These are phyloP conservation scores for Hypoxylon fuscum DNA, from an alignment of 495 filamentous ascomycete species.

Conservation along the genomic window DNA sequence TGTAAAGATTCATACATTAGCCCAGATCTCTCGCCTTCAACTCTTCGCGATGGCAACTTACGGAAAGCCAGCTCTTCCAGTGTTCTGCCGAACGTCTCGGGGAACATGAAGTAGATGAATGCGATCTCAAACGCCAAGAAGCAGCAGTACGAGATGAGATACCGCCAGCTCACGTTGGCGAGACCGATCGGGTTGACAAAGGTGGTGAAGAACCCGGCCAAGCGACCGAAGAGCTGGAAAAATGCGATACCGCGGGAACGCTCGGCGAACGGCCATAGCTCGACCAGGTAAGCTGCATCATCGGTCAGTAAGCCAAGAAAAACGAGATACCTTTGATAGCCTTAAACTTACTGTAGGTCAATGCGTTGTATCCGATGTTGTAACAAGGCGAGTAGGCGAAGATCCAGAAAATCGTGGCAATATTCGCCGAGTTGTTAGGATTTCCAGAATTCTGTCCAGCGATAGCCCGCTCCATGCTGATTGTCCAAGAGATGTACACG, in stretches of 20 bases:
- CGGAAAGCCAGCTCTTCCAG: slow-evolving; percentile 72
- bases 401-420: slow-evolving; percentile 66
- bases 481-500: slow-evolving; percentile 68
- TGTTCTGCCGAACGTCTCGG: slow-evolving; percentile 68
- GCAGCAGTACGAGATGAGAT: slow-evolving; percentile 60
- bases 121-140: slow-evolving; percentile 66
- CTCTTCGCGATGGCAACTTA: slow-evolving; percentile 46
- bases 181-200: slow-evolving; percentile 75
- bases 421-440: slow-evolving; percentile 50
- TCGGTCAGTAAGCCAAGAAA: slow-evolving; percentile 3
- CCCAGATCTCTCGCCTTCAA: neutral
- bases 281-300: slow-evolving; percentile 64
- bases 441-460: slow-evolving; percentile 48
- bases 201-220: slow-evolving; percentile 58
- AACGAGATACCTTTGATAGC: neutral
- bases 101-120: slow-evolving; percentile 72
- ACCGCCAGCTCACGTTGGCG: slow-evolving; percentile 66
- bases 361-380: slow-evolving; percentile 73
- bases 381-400: slow-evolving; percentile 71
- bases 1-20: slow-evolving; percentile 25
- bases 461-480: slow-evolving; percentile 64
- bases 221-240: slow-evolving; percentile 68
- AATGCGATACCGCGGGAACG: slow-evolving; percentile 69
- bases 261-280: slow-evolving; percentile 70
- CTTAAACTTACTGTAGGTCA: slow-evolving; percentile 65